Evolutionary conservation across 164 flowering plant genomes (phyloP).

Genomic region (Magnolia changhungtana): DNA sequence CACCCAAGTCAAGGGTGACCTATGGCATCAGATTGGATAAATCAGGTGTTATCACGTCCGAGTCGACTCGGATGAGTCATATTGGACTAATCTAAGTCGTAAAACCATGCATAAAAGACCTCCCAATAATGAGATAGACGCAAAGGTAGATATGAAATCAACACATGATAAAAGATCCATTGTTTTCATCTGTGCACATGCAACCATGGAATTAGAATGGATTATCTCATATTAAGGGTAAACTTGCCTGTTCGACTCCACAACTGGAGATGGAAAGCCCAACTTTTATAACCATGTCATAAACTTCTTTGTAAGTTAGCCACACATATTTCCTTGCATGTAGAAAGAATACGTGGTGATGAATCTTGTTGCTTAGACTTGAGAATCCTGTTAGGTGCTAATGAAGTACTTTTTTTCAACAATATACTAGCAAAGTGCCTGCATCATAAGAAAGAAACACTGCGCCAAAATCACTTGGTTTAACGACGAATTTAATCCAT

Average conservation of each 20-base stretch:
- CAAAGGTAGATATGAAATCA: too few relatives aligned
- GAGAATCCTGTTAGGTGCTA: too few relatives aligned
- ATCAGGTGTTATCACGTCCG: too few relatives aligned
- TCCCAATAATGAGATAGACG: too few relatives aligned
- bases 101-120: too few relatives aligned
- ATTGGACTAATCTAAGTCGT: too few relatives aligned
- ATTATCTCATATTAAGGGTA: background rate
- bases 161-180: background rate
- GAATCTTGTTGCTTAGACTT: background rate
- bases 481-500: too few relatives aligned
- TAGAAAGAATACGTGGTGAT: slow-evolving; percentile 5
- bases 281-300: slow-evolving; percentile 62
- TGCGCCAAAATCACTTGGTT: too few relatives aligned
- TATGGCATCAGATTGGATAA: too few relatives aligned
- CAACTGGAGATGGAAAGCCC: slow-evolving; percentile 69
- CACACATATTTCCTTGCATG: slow-evolving; percentile 85
- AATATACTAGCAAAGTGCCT: background rate
- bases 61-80: too few relatives aligned
- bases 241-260: slow-evolving; percentile 66
- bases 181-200: background rate
- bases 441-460: background rate
- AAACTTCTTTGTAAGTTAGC: slow-evolving; percentile 82
- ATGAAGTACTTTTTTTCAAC: background rate
- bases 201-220: background rate
- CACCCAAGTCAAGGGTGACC: too few relatives aligned